Evolutionary conservation across 352 stramenopile genomes (phyloP).

Genomic region (Pilasporangium apinafurcum): DNA sequence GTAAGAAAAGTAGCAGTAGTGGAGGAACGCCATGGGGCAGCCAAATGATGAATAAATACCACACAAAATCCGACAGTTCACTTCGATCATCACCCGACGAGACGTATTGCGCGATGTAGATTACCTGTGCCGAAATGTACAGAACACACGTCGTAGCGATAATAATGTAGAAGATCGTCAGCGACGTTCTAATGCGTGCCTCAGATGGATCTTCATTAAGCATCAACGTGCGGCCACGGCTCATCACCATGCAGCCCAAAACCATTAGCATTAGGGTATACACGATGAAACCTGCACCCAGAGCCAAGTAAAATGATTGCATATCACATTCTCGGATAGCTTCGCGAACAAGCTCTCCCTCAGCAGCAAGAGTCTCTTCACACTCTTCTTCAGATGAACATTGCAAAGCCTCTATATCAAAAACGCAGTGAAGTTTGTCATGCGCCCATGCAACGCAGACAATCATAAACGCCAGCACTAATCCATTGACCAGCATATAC

Average conservation of each 20-base stretch:
- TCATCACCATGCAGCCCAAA: conserved; percentile 85
- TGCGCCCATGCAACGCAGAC: conserved; percentile 41
- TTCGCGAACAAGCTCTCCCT: conserved; percentile 60
- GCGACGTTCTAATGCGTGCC: conserved; percentile 71
- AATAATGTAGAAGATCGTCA: conserved; percentile 87
- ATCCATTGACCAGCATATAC: conserved; percentile 59
- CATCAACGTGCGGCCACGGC: conserved; percentile 75
- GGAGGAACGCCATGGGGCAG: conserved; percentile 68
- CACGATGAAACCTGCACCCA: conserved; percentile 73
- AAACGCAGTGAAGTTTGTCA: conserved; percentile 67
- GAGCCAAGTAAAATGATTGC: conserved; percentile 74
- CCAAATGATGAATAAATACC: conserved; percentile 88
- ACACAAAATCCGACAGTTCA: conserved; percentile 74
- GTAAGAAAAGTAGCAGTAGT: conserved; percentile 73
- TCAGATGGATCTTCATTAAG: conserved; percentile 82
- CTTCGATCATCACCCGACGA: conserved; percentile 43
- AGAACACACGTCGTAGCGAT: conserved; percentile 83
- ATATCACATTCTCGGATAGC: conserved; percentile 68
- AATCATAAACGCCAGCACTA: conserved; percentile 65
- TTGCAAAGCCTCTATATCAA: conserved; percentile 44
- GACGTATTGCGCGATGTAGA: conserved; percentile 84
- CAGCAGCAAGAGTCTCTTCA: conserved; percentile 43
- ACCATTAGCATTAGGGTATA: conserved; percentile 84
- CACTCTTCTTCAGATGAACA: conserved; percentile 57
- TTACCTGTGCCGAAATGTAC: conserved; percentile 83